Conservation (phyloP, 2,329 filamentous ascomycete species). For the Ophiostoma ulmi region DNA sequence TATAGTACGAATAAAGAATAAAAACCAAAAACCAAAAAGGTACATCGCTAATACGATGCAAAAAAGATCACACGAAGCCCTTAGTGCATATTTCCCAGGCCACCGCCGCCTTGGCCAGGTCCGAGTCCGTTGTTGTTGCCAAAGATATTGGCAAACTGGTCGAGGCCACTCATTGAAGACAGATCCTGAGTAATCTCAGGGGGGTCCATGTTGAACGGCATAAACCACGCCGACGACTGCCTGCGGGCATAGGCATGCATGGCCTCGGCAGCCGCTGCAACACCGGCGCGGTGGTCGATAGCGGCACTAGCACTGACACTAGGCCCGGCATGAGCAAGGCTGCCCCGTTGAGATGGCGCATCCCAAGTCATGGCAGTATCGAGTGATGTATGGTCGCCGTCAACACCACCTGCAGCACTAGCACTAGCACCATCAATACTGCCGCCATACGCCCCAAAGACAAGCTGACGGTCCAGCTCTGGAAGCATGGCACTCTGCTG, state of each 20-base stretch:
- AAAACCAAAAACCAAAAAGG: not conserved
- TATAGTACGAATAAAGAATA: not conserved
- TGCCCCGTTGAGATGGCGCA: conserved; percentile 26
- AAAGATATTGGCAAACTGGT: conserved; percentile 49
- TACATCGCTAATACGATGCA: not conserved
- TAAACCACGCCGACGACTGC: conserved; percentile 72
- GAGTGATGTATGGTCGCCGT: conserved; percentile 40
- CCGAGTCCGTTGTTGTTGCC: conserved; percentile 29
- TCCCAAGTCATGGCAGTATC: conserved; percentile 41
- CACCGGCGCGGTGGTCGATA: conserved; percentile 11
- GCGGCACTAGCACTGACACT: conserved; percentile 10
- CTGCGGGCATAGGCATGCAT: conserved; percentile 39
- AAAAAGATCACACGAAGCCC: not conserved
- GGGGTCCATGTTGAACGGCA: conserved; percentile 87
- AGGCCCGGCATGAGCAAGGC: not conserved
- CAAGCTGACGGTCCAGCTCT: conserved; percentile 69
- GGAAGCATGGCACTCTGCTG: conserved; percentile 53
- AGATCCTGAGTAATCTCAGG: conserved; percentile 54
- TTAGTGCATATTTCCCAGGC: not conserved
- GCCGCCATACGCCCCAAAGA: conserved; percentile 65
- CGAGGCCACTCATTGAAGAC: conserved; percentile 41
- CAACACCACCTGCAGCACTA: conserved; percentile 33
- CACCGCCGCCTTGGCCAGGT: not conserved
- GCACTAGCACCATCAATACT: conserved; percentile 40
- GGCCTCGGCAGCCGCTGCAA: conserved; percentile 22